Evolutionary conservation across 2,329 filamentous ascomycete genomes (phyloP).

Genomic region (Tolypocladium capitatum): DNA sequence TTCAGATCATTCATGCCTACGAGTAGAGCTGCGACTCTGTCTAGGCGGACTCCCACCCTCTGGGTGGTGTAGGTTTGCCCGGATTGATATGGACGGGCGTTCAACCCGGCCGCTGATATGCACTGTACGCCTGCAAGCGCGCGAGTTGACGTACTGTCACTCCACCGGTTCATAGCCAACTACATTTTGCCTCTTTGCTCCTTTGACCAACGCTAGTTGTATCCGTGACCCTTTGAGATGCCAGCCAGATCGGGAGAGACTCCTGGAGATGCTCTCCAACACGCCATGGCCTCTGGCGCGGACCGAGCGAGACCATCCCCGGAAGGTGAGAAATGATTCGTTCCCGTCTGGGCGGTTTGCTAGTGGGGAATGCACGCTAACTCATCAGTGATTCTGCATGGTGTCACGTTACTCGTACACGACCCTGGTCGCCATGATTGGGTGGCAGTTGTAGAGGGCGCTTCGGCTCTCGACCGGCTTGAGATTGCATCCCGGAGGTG

Average conservation of each 20-base stretch:
- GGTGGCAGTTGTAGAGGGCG: background rate
- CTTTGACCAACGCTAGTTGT: background rate
- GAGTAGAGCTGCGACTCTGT: background rate
- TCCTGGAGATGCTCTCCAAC: background rate
- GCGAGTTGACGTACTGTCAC: too few species aligned
- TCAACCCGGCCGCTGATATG: background rate
- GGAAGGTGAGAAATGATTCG: constrained; percentile 1
- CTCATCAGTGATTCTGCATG: background rate
- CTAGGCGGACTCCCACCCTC: background rate
- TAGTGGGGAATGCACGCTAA: constrained; percentile 1
- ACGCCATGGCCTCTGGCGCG: background rate
- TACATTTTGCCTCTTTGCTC: background rate
- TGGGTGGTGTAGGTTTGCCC: background rate
- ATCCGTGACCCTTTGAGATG: background rate
- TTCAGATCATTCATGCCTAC: too few species aligned
- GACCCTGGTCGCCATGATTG: background rate
- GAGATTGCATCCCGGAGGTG: background rate
- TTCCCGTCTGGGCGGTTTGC: constrained; percentile 2
- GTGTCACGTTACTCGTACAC: background rate
- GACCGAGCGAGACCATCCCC: background rate
- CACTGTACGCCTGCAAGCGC: too few species aligned
- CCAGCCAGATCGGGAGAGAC: background rate
- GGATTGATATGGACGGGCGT: background rate
- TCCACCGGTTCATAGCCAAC: too few species aligned
- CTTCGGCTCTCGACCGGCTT: background rate